These are phyloP conservation scores for Colletotrichum abscissum DNA, from an alignment of 2,329 filamentous ascomycete species.

Conservation along the genomic window DNA sequence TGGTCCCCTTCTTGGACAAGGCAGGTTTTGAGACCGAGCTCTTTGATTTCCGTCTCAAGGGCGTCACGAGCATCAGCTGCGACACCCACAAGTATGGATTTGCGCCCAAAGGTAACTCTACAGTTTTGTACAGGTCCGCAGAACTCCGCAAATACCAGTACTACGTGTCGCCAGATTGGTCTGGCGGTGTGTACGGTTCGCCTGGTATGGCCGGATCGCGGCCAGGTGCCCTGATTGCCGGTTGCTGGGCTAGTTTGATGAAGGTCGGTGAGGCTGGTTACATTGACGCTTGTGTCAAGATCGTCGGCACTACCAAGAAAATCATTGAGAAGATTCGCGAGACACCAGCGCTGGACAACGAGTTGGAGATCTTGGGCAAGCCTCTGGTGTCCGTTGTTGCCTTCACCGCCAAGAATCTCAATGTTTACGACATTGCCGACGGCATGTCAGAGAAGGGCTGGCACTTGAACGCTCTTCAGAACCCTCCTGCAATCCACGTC, in stretches of 20 bases:
- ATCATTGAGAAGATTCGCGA: conserved; percentile 80
- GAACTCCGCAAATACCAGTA: conserved; percentile 90
- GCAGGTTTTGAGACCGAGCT: conserved; percentile 91
- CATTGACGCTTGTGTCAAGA: conserved; percentile 85
- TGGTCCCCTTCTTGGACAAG: conserved; percentile 90
- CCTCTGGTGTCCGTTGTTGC: conserved; percentile 92
- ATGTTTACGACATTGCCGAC: conserved; percentile 96
- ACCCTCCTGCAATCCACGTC: conserved; percentile 91
- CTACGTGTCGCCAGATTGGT: conserved; percentile 95
- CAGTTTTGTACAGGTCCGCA: conserved; percentile 87
- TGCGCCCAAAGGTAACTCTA: conserved; percentile 96
- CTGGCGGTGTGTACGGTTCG: conserved; percentile 94
- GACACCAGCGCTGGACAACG: conserved; percentile 74
- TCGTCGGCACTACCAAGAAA: conserved; percentile 87
- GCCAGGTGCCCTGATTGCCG: conserved; percentile 93
- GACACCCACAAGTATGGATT: conserved; percentile 99
- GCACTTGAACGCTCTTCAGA: conserved; percentile 96
- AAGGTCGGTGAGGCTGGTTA: conserved; percentile 89
- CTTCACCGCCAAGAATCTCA: conserved; percentile 84
- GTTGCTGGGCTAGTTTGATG: conserved; percentile 95
- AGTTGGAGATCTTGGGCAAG: conserved; percentile 84
- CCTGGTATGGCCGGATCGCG: conserved; percentile 92
- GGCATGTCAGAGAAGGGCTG: conserved; percentile 86
- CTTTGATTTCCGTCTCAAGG: conserved; percentile 94
- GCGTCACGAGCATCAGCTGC: conserved; percentile 94